These are phyloP conservation scores for Coemansia sp. DNA, from an alignment of 192 early-diverging fungal genomes.

Conservation along the genomic window DNA sequence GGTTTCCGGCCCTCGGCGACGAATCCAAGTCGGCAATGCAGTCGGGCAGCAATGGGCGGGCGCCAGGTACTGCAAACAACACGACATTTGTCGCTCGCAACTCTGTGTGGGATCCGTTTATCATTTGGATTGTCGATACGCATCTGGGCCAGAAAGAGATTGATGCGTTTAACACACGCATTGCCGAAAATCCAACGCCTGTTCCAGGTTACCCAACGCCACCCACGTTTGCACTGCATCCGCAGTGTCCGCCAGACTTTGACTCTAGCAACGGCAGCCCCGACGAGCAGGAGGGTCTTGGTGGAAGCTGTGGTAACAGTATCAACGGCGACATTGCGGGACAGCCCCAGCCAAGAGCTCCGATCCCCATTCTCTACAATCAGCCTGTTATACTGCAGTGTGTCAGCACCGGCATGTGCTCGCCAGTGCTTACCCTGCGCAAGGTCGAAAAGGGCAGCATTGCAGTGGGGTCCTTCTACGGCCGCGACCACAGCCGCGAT, in stretches of 20 bases:
- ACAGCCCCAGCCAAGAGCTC: slow-evolving; percentile 44
- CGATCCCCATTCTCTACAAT: slow-evolving; percentile 81
- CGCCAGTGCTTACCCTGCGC: slow-evolving; percentile 78
- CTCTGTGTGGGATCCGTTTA: slow-evolving; percentile 84
- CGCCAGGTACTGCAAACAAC: slow-evolving; percentile 9
- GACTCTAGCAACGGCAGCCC: slow-evolving; percentile 20
- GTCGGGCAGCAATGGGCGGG: neutral
- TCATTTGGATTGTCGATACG: slow-evolving; percentile 80
- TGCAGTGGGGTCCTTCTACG: slow-evolving; percentile 64
- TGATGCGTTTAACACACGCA: slow-evolving; percentile 57
- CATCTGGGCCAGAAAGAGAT: slow-evolving; percentile 56
- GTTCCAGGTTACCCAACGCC: slow-evolving; percentile 70
- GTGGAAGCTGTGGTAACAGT: slow-evolving; percentile 1
- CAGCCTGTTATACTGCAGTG: slow-evolving; percentile 87
- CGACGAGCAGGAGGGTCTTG: slow-evolving; percentile 9
- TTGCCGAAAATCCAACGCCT: slow-evolving; percentile 39
- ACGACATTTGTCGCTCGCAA: slow-evolving; percentile 77
- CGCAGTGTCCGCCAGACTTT: slow-evolving; percentile 54
- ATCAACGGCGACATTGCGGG: slow-evolving; percentile 22
- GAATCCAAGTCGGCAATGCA: slow-evolving; percentile 6
- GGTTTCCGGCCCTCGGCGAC: slow-evolving; percentile 42
- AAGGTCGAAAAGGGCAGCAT: slow-evolving; percentile 83
- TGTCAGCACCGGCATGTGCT: slow-evolving; percentile 81
- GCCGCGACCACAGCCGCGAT: slow-evolving; percentile 42
- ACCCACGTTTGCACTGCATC: slow-evolving; percentile 72